A percentile compares a stretch with the other conserved stretches of the same genome.
Conservation (phyloP, 2,329 filamentous ascomycete species). For the Gaeumannomyces sp. region DNA sequence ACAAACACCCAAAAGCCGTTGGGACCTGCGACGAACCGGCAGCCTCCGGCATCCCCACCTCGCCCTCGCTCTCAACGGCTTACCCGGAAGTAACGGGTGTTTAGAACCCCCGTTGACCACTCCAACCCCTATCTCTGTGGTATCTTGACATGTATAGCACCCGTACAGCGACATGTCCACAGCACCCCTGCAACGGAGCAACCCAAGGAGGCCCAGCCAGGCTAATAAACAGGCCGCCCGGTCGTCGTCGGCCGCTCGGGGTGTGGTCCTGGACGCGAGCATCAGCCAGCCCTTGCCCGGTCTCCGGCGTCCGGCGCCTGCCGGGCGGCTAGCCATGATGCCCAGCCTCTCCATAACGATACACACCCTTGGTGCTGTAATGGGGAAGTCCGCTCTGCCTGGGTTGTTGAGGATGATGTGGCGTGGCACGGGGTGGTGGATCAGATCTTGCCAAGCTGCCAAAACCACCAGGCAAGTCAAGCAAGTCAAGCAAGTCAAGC, state of each 20-base stretch:
- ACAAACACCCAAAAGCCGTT: background rate
- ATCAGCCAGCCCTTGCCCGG: background rate
- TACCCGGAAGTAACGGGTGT: background rate
- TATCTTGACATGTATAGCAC: background rate
- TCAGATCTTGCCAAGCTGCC: background rate
- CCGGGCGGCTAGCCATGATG: background rate
- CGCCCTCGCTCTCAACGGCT: background rate
- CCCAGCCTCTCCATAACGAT: background rate
- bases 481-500: too few species aligned
- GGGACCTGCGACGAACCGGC: too few species aligned
- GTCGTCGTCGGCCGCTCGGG: background rate
- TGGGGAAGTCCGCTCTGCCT: background rate
- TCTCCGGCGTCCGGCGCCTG: background rate
- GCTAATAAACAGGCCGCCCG: background rate
- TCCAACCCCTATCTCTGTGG: background rate
- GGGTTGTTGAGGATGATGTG: background rate
- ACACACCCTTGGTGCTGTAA: background rate
- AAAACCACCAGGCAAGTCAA: background rate
- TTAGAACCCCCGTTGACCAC: background rate
- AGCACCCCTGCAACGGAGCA: too few species aligned
- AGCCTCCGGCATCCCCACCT: too few species aligned
- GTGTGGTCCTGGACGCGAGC: background rate
- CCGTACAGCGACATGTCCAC: too few species aligned
- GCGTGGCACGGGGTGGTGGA: background rate
- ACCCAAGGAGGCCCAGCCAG: background rate